Base-by-base conservation (phyloP, 371 early-diverging fungal genomes). In the Choanephora cucurbitarum region DNA sequence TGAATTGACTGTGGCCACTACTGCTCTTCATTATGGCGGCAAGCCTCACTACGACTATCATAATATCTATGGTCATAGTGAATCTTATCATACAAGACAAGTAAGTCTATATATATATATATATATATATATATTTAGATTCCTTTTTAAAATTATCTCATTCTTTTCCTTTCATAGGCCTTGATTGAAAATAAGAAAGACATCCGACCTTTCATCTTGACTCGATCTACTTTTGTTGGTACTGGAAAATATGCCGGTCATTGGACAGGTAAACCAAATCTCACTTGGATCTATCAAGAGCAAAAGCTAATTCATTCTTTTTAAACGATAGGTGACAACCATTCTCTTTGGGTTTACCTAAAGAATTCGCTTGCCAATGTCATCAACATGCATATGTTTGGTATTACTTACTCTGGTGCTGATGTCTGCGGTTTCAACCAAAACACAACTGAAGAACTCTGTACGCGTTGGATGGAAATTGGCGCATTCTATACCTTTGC, bases 401-500 rank as follows among this genome's bases (percentile, higher is more conserved):
- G 90, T 37, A 79, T 90, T 43, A 76, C 79, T 21, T 80, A 83
- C 64, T 67, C 75, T 21, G 90, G 90, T 3, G 83, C 88, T 11
- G 90, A 90, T 58, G 79, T 90, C 44, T 85, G 90, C 31, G 90
- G 90, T 19, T 90, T 90, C 64, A 80, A 83, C 49, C 75, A 66
- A 5, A 69, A 80, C 19, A 73, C 88, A 3, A 72, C 75, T 5
- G 78, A 84, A 39, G 70, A 82, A 49, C 68, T 90, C 18, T 79
- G 87, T 66, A 79, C 83, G 17, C 80, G 89, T 19, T 89, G 90
- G 90, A 77, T 78, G 57, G 81, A 82, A 58, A 67, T 90, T 24
- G 92, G 91, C 5, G 66, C 89, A n/a, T 85, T 91, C 57, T 87
- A 89, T 58, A 90, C 92, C 2, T 91, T 91, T 70, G 78, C 82